These are phyloP conservation scores for Parachaetomium inaequale DNA, from an alignment of 495 filamentous ascomycete genomes.

Conservation along the genomic window DNA sequence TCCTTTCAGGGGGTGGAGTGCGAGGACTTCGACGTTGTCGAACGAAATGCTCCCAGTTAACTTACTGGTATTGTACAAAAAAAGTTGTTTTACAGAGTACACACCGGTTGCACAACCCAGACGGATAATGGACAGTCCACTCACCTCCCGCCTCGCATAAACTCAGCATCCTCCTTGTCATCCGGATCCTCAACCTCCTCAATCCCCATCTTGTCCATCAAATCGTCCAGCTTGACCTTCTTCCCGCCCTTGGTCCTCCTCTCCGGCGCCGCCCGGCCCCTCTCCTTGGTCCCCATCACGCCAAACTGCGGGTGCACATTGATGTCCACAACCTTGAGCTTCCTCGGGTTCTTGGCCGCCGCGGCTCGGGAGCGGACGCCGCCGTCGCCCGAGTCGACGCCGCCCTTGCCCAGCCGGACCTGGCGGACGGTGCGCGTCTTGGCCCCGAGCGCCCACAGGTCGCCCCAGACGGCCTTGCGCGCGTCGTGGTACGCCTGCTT, in stretches of 20 bases:
- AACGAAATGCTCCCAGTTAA: not conserved
- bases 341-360: slow-evolving; percentile 13
- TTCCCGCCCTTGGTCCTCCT: slow-evolving; percentile 56
- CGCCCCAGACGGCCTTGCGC: slow-evolving; percentile 85
- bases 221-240: slow-evolving; percentile 43
- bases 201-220: slow-evolving; percentile 38
- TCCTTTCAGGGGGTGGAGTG: not conserved
- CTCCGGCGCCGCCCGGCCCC: slow-evolving; percentile 27
- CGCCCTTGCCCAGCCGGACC: slow-evolving; percentile 55
- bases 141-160: slow-evolving; percentile 3
- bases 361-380: slow-evolving; percentile 40
- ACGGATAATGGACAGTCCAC: not conserved
- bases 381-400: slow-evolving; percentile 34
- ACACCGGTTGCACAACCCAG: not conserved
- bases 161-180: slow-evolving; percentile 25
- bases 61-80: not conserved
- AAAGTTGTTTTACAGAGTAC: not conserved
- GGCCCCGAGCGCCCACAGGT: slow-evolving; percentile 91
- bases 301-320: slow-evolving; percentile 31
- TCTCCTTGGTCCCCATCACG: slow-evolving; percentile 35
- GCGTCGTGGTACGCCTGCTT: slow-evolving; percentile 84
- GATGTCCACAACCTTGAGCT: slow-evolving; percentile 35
- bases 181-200: slow-evolving; percentile 27
- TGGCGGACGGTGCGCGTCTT: slow-evolving; percentile 69
- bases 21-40: not conserved